Base-by-base conservation (phyloP, 495 filamentous ascomycete species). In the Xylaria flabelliformis region DNA sequence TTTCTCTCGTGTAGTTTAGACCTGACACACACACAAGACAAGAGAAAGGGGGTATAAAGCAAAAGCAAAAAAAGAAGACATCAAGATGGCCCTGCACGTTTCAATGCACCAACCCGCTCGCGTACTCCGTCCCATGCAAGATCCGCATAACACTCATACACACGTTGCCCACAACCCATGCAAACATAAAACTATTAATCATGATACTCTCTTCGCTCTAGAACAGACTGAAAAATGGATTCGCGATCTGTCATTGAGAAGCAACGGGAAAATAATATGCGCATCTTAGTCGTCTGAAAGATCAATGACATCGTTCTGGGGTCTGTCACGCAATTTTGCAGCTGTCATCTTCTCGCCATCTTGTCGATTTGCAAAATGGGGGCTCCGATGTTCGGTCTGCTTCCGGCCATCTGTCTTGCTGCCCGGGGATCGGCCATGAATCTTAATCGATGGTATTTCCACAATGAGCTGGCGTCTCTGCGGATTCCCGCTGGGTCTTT, bases 21-120 rank as follows among this genome's bases (percentile, higher is more conserved):
- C 21, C 4, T 5, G 17, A 15, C 39, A 64, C 36, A 19, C 19
- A 36, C 61, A 65, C 19, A 50, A 32, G 21, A 34, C 32, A 39
- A 39, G 36, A 34, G 48, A 64, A 64, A 44, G 15, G 24, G 70
- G 70, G 70, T 71, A 71, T 72, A 72, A 3, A 67, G 50, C 63
- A 55, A 56, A 61, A 66, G 42, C 39, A 44, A 42, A 66, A 32
- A 21, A 3, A 3, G 5, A 36, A 61, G 5, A 44, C 7, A 17
- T 34, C 34, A 59, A 1, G 29, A 36, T 9, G 32, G 59, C 59
- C 59, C 59, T n/a, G 39, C 61, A 29, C 36, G 21, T 42, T 10
- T 51, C 26, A 24, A 70, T 50, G 41, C 68, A 42, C 56, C 68
- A 63, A 39, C 19, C 41, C 26, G 26, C 50, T 44, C 56, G 29